Evolutionary conservation across 1,284 basidiomycete genomes (phyloP), one percentile per base, ranked within the genome.

Genomic region (Porodaedalea pini): DNA sequence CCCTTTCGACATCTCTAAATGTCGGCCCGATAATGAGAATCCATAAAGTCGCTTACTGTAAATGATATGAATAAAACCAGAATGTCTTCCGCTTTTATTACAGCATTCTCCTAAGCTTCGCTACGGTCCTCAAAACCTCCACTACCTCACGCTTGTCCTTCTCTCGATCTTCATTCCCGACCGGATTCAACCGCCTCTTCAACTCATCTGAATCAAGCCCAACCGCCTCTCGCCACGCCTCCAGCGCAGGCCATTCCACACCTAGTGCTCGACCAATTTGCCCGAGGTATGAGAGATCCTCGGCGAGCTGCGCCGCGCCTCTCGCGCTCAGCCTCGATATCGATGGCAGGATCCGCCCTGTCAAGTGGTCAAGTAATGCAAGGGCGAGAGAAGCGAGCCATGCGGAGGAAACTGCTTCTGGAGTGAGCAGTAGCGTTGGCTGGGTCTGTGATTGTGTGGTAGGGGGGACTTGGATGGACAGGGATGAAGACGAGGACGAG

Each of bases 231-330:
- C 79, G 85, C 92, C 91, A 94, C 64, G 74, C 75, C 61, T 88
- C 86, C 36, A 94, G 72, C 34, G 84, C 84, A 1, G 81, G 79
- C 68, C 79, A 86, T 63, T 94, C 91, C 3, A 95, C 90, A 65
- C 95, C 94, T 51, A 98, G 76, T 21, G 93, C 93, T 34, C 86
- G 77, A n/a, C 94, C 88, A 40, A 98, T 94, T 66, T 95, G 97
- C 13, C 82, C 82, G 25, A 99, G 77, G 70, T 98, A 97, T 23
- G 83, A 88, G 55, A 99, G 72, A 71, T 98, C 96, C 1, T 88
- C 87, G 0, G 81, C 78, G n/a, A 99, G 78, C 68, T 98, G 96
- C 7, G 85, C 83, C 1, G 88, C 83, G 0, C 94, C 96, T 1
- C 79, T 72, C 3, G 72, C 66, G 8, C 82, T 80, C 51, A 97